phyloP scores from a whole-genome alignment of 164 flowering plant species.

The Vitis rotundifolia region DNA sequence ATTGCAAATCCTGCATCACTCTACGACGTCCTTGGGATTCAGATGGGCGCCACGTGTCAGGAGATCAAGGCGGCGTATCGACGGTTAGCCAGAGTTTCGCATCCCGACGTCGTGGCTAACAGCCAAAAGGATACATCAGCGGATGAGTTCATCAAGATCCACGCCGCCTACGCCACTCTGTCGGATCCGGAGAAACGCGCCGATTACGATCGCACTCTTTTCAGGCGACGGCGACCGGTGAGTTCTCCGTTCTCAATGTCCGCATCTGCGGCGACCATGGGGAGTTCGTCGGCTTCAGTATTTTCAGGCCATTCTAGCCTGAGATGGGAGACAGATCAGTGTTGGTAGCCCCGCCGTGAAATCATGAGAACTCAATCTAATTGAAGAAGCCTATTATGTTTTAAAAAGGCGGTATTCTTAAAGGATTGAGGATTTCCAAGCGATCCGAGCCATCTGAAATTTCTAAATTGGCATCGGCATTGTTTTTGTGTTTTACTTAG shows the following conservation, averaged over 20 bases:
- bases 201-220: conserved; percentile 30
- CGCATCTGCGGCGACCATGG: not conserved
- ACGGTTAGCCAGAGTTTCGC: conserved; percentile 50
- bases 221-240: not conserved
- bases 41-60: conserved; percentile 45
- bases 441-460: too few species aligned
- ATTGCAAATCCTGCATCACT: conserved; percentile 36
- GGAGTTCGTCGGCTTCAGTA: not conserved
- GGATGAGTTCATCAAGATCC: conserved; percentile 29
- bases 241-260: conserved; percentile 5
- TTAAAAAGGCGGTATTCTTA: too few species aligned
- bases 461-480: too few species aligned
- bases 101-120: conserved; percentile 59
- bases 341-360: conserved; percentile 24
- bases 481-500: too few species aligned
- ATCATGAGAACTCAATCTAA: too few species aligned
- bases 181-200: conserved; percentile 40
- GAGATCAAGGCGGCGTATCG: conserved; percentile 78
- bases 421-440: too few species aligned
- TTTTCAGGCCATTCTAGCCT: conserved; percentile 8
- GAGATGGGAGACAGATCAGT: conserved; percentile 38
- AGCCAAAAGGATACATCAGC: conserved; percentile 6
- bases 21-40: conserved; percentile 69
- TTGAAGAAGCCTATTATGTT: too few species aligned
- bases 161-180: conserved; percentile 40